Conservation (phyloP, 768 basidiomycete genomes). For the Flagelloscypha sp. region DNA sequence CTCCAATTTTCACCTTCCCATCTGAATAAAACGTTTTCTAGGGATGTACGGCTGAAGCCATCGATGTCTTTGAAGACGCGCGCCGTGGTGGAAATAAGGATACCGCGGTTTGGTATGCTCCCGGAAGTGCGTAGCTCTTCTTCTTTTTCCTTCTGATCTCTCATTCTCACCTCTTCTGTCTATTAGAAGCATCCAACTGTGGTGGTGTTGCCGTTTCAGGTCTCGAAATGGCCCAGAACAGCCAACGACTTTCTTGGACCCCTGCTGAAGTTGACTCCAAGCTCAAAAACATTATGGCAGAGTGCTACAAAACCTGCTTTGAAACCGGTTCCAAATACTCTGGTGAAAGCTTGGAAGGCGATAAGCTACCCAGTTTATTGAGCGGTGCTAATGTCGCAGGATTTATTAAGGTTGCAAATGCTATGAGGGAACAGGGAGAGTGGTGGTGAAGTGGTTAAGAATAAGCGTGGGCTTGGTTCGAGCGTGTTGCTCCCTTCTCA, state of each 20-base stretch:
- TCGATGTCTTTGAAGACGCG: conserved; percentile 60
- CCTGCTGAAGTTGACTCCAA: conserved; percentile 57
- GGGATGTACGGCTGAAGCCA: conserved; percentile 66
- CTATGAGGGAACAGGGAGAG: conserved; percentile 68
- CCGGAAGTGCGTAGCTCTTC: conserved; percentile 45
- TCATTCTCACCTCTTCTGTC: conserved; percentile 4
- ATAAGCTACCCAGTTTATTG: conserved; percentile 44
- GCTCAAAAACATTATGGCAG: conserved; percentile 64
- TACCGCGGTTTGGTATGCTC: conserved; percentile 61
- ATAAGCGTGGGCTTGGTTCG: no score
- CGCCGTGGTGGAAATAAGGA: conserved; percentile 36
- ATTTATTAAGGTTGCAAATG: conserved; percentile 62
- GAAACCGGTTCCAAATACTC: conserved; percentile 51
- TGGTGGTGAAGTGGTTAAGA: conserved; percentile 79
- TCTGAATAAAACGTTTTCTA: conserved; percentile 8
- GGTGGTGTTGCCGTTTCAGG: conserved; percentile 76
- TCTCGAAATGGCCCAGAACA: conserved; percentile 78
- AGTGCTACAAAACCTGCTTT: conserved; percentile 53
- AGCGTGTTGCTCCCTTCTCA: no score
- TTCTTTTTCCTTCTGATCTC: background rate
- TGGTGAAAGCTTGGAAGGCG: conserved; percentile 31
- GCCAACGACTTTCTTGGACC: conserved; percentile 55
- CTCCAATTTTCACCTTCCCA: background rate
- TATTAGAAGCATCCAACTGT: conserved; percentile 45
- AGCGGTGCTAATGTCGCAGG: conserved; percentile 68